phyloP scores from a whole-genome alignment of 75 land plant species.

The Cryptomeria japonica region DNA sequence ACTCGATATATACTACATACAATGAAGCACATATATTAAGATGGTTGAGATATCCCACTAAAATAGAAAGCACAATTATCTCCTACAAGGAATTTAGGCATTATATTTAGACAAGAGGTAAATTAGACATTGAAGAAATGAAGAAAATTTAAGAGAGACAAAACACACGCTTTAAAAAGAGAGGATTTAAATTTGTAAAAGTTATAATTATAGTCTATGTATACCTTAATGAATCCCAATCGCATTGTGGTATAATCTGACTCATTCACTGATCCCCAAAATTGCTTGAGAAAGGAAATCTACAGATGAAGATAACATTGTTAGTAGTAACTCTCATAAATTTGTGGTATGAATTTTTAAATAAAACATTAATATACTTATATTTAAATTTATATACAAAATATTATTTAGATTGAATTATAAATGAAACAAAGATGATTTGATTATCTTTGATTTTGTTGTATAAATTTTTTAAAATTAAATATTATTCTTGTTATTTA shows the following conservation, averaged over 20 bases:
- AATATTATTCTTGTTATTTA: background rate
- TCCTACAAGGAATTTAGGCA: background rate
- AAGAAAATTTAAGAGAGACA: background rate
- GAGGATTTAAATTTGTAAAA: background rate
- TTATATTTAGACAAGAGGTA: background rate
- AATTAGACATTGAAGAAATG: background rate
- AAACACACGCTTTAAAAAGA: background rate
- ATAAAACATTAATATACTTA: background rate
- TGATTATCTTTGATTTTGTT: background rate
- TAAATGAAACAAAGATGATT: background rate
- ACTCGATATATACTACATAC: conserved; percentile 21
- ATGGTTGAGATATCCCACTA: background rate
- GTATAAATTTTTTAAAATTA: background rate
- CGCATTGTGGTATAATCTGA: conserved; percentile 14
- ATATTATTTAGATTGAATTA: background rate
- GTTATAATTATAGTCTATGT: background rate
- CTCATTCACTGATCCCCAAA: conserved; percentile 2
- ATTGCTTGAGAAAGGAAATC: conserved; percentile 18
- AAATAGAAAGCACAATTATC: too few relatives aligned
- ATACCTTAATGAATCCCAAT: conserved; percentile 18
- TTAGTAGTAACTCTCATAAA: background rate
- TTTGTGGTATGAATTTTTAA: too few relatives aligned
- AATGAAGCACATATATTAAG: background rate
- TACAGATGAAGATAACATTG: background rate
- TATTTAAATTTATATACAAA: background rate